phyloP scores from a whole-genome alignment of 768 basidiomycete species.

The Flagelloscypha sp. region DNA sequence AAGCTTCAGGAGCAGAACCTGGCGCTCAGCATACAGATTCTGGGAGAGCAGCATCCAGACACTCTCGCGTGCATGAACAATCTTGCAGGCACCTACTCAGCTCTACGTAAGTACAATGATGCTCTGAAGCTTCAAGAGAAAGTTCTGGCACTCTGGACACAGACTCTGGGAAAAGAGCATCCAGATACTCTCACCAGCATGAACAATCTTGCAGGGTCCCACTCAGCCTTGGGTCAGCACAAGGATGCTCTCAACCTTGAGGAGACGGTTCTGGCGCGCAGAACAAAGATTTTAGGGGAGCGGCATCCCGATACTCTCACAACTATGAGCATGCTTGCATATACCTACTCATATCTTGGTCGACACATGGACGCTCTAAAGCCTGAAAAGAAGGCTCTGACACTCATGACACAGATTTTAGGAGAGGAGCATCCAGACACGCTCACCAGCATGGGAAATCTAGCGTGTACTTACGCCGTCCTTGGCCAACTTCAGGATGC shows the following conservation, averaged over 20 bases:
- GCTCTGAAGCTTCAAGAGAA: constrained; percentile 2
- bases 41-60: constrained; percentile 7
- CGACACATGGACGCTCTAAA: constrained; percentile 3
- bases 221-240: constrained; percentile 3
- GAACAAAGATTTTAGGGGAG: constrained; percentile 2
- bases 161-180: constrained; percentile 4
- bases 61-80: constrained; percentile 4
- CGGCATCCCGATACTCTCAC: constrained; percentile 5
- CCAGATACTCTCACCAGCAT: constrained; percentile 6
- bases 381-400: constrained; percentile 2
- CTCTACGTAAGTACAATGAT: constrained; percentile 2
- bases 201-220: constrained; percentile 6
- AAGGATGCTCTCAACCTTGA: constrained; percentile 4
- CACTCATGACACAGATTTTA: neutral
- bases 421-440: constrained; percentile 9
- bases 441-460: constrained; percentile 2
- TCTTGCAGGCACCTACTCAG: constrained; percentile 7
- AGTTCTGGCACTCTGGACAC: neutral
- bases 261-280: neutral
- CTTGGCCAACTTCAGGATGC: too few relatives aligned
- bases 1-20: constrained; percentile 1
- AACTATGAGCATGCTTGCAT: constrained; percentile 6
- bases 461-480: too few relatives aligned
- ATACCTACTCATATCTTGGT: constrained; percentile 4
- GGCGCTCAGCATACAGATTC: neutral